These are phyloP conservation scores for Scutellaria minor DNA, from an alignment of 257 asterid species.

Conservation along the genomic window DNA sequence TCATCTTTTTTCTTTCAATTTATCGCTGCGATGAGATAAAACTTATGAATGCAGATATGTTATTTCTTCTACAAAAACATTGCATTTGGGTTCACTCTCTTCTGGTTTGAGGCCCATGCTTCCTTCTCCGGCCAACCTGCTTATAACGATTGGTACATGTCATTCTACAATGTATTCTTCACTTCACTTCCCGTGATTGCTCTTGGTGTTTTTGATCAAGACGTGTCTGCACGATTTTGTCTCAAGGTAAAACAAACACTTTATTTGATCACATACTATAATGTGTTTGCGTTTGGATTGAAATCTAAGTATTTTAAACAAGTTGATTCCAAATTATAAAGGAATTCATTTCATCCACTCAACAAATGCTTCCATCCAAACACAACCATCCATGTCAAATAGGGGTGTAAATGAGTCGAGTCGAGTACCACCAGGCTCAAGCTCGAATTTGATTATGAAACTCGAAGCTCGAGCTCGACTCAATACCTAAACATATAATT, in stretches of 20 bases:
- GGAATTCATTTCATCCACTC: background rate
- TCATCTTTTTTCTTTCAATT: background rate
- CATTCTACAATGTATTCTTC: constrained; percentile 90
- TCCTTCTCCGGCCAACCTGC: constrained; percentile 97
- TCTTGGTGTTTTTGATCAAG: constrained; percentile 95
- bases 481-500: too few species aligned
- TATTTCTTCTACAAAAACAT: constrained; percentile 97
- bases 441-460: too few species aligned
- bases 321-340: too few species aligned
- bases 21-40: background rate
- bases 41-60: constrained; percentile 67
- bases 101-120: constrained; percentile 91
- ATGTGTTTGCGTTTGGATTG: background rate
- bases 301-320: too few species aligned
- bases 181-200: constrained; percentile 97
- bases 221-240: constrained; percentile 79
- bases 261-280: background rate
- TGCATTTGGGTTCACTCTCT: constrained; percentile 90
- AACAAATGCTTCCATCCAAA: background rate
- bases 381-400: background rate
- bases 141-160: constrained; percentile 93
- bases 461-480: too few species aligned
- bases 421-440: too few species aligned
- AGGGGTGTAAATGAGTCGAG: too few species aligned
- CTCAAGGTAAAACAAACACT: constrained; percentile 59